Base-by-base conservation (phyloP, 176 grass and related monocot genomes). In the Metroxylon sagu region DNA sequence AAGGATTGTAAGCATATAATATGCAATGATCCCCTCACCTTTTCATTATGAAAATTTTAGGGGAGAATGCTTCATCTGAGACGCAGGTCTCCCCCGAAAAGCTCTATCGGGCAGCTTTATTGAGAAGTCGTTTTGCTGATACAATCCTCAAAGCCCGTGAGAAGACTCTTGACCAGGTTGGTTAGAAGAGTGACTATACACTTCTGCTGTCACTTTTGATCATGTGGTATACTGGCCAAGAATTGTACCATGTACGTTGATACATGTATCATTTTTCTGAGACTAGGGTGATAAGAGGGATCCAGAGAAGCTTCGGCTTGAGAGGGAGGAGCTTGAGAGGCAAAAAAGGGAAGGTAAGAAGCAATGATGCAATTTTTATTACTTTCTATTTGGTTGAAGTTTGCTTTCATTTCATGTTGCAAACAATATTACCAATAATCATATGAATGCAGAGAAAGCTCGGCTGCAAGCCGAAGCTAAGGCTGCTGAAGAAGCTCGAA, bases 91-190 rank as follows among this genome's bases (percentile, higher is more conserved):
- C 75, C 54, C 73, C 85, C 72, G 82, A 59, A 56, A 90, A 90
- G 72, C 68, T 85, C 35, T 85, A 93, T 74, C 72, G 94, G 66
- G 88, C 82, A 15, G 94, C 94, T 61, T 50, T 93, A 66, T 64
- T 98, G 76, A 82, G 23, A 82, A 67, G 57, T 35, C 94, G 94
- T 57, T 98, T 98, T 83, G 94, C 82, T 54, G 94, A 98, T 78
- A 98, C 94, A 29, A 98, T 98, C 83, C 77, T 98, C 48, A 98
- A 98, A 74, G 94, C 94, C 71, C 94, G 68, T 58, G 94, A 98
- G 71, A 98, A 98, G 76, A 60, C 84, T 53, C 88, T 98, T 64
- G 83, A 98, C 59, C 94, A 98, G 94, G 94, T 98, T 57, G 76
- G 76, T 43, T 43, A 43, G 35, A 14, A 3, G 35, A 12, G 35